Evolutionary conservation across 108 stramenopile genomes (phyloP).

Genomic region (Epipyxis sp.): DNA sequence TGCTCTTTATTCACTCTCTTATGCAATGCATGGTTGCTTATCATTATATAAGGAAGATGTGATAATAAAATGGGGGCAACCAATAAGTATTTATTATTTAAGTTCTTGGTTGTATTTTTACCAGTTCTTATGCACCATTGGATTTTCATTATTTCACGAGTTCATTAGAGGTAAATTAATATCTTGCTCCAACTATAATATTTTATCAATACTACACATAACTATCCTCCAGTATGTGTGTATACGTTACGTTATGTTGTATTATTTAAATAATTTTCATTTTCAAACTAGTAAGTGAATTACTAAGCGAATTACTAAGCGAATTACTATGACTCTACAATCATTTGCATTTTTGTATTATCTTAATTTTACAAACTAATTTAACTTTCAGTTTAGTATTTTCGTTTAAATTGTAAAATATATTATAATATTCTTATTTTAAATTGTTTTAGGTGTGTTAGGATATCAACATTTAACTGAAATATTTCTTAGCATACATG

Average conservation of each 20-base stretch:
- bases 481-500: neutral
- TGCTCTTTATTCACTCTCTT: neutral
- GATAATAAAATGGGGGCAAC: neutral
- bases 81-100: constrained; percentile 2
- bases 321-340: neutral
- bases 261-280: neutral
- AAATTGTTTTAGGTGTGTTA: no score
- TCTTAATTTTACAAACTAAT: neutral
- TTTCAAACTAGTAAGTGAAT: no score
- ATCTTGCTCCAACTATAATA: no score
- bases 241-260: constrained; percentile 16
- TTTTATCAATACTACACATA: no score
- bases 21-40: constrained; percentile 7
- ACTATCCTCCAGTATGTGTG: no score
- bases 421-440: no score
- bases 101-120: constrained; percentile 16
- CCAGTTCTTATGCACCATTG: constrained; percentile 6
- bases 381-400: constrained; percentile 4
- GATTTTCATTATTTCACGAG: no score
- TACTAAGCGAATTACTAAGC: no score
- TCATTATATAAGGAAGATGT: constrained; percentile 2
- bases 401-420: no score
- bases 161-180: no score
- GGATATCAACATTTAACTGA: no score
- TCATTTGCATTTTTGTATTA: neutral